A percentile compares a stretch with the other conserved stretches of the same genome.
Conservation (phyloP, 768 basidiomycete genomes). For the Mycena chlorophos region DNA sequence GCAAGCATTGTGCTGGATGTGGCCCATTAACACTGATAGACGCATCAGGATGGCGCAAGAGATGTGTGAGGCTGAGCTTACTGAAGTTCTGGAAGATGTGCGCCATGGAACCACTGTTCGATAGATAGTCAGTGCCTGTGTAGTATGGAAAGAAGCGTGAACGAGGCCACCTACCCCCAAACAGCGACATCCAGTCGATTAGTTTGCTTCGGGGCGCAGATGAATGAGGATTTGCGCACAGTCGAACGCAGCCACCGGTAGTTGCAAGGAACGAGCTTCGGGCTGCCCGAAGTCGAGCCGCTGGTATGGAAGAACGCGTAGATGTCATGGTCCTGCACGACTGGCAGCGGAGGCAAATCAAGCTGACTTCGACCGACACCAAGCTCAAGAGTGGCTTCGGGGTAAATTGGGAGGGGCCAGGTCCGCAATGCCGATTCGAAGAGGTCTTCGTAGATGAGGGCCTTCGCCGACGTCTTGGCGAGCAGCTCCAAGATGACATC, state of each 20-base stretch:
- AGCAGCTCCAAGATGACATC: conserved; percentile 71
- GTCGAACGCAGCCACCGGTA: conserved; percentile 66
- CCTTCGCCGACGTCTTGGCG: conserved; percentile 57
- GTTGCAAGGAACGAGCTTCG: conserved; percentile 74
- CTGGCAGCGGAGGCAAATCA: conserved; percentile 35
- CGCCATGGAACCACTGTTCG: conserved; percentile 77
- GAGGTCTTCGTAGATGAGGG: conserved; percentile 63
- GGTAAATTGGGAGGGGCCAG: conserved; percentile 52
- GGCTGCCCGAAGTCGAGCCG: conserved; percentile 82
- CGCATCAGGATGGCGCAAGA: conserved; percentile 27
- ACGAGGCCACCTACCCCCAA: conserved; percentile 65
- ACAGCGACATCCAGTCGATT: conserved; percentile 66
- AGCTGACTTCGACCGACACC: conserved; percentile 43
- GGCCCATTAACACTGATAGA: conserved; percentile 63
- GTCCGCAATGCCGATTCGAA: conserved; percentile 45
- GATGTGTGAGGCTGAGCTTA: conserved; percentile 38
- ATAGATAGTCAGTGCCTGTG: conserved; percentile 35
- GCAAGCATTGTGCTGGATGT: conserved; percentile 64
- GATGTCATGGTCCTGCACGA: conserved; percentile 37
- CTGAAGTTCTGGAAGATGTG: conserved; percentile 79
- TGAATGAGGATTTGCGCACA: conserved; percentile 57
- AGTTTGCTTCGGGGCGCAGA: conserved; percentile 48
- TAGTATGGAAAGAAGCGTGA: conserved; percentile 22
- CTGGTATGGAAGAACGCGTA: conserved; percentile 79
- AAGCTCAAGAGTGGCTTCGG: conserved; percentile 41